Base-by-base conservation (phyloP, 140 eudicot species). In the Bidens hawaiensis region DNA sequence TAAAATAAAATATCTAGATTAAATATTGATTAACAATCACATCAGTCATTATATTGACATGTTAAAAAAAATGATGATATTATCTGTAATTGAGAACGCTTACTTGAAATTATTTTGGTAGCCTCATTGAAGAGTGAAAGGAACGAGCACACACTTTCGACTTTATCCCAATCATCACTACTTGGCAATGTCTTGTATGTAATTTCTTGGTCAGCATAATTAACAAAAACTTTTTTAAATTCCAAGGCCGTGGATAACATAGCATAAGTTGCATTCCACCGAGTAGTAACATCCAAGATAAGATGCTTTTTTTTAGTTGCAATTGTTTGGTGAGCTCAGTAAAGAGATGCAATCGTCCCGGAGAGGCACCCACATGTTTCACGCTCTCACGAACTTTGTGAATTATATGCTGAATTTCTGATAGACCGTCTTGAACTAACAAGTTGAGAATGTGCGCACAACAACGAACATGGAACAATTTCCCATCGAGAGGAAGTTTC, bases 31-130 rank as follows among this genome's bases (percentile, higher is more conserved):
- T n/a, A n/a, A n/a, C n/a, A n/a, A n/a, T n/a, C n/a, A n/a, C n/a
- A n/a, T n/a, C n/a, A n/a, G n/a, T n/a, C n/a, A n/a, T n/a, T n/a
- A n/a, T n/a, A n/a, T n/a, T n/a, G n/a, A n/a, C n/a, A n/a, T n/a
- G n/a, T n/a, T n/a, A n/a, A n/a, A n/a, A n/a, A n/a, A n/a, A n/a
- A n/a, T n/a, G n/a, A n/a, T n/a, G n/a, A n/a, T n/a, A n/a, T n/a
- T n/a, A n/a, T n/a, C n/a, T n/a, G n/a, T n/a, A n/a, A n/a, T n/a
- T n/a, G n/a, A n/a, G n/a, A n/a, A n/a, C n/a, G n/a, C n/a, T n/a
- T 55, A 55, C 62, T 42, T 55, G 41, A 28, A 27, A 55, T 30
- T 3, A 30, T 7, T 30, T 55, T 55, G n/a, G 62, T 55, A 4
- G 42, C 23, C 41, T 55, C 42, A 1, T 55, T 30, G 62, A 55